A percentile compares a stretch with the other conserved stretches of the same genome.
Conservation (phyloP, 176 grass and related monocot species). For the Aegilops tauschii region DNA sequence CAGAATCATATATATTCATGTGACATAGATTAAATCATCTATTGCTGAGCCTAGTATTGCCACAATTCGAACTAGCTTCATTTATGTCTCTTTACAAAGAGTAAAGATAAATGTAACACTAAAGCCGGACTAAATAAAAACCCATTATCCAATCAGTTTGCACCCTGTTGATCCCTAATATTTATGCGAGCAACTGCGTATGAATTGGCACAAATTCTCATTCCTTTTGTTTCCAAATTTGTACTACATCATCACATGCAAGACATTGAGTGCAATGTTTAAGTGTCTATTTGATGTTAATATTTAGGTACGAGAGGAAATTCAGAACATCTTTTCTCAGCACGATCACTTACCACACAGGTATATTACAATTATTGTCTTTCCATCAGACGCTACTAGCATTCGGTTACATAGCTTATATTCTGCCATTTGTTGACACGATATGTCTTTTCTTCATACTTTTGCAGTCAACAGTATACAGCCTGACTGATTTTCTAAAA, state of each 20-base stretch:
- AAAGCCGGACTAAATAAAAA: neutral
- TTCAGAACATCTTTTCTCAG: conserved; percentile 30
- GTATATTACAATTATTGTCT: conserved; percentile 15
- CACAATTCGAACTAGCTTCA: too few relatives aligned
- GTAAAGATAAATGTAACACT: neutral
- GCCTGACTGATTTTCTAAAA: too few relatives aligned
- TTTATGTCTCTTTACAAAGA: neutral
- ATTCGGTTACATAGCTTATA: too few relatives aligned
- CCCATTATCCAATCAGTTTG: neutral
- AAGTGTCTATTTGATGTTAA: neutral
- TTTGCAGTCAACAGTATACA: neutral
- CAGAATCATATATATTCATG: neutral
- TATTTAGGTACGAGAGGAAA: conserved; percentile 37
- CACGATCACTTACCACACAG: neutral
- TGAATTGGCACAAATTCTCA: too few relatives aligned
- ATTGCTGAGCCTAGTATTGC: too few relatives aligned
- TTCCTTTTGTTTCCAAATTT: too few relatives aligned
- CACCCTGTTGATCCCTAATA: neutral
- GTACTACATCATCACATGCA: neutral
- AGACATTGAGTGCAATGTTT: neutral
- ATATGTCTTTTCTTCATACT: neutral
- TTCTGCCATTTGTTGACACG: too few relatives aligned
- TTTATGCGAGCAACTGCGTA: neutral
- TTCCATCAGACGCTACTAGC: neutral
- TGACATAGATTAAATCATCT: too few relatives aligned